phyloP scores from a whole-genome alignment of 208 protist genomes.

The Trypanosoma cruzi region DNA sequence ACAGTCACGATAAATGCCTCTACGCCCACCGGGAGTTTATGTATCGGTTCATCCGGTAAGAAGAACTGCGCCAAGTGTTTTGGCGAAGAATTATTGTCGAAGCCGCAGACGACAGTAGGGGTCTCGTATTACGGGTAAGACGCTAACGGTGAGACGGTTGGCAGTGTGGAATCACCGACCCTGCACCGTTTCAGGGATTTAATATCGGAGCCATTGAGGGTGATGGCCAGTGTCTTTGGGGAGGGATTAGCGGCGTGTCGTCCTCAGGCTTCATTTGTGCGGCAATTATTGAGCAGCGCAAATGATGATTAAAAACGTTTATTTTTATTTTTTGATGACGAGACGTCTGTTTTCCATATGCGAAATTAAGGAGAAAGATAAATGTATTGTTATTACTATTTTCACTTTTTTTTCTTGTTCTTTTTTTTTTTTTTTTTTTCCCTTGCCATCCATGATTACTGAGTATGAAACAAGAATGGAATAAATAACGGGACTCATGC shows the following conservation, averaged over 20 bases:
- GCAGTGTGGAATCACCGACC: constrained; percentile 13
- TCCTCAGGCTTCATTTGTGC: background rate
- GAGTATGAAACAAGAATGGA: background rate
- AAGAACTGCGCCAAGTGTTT: constrained; percentile 33
- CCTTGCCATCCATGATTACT: background rate
- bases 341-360: background rate
- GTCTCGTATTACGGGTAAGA: constrained; percentile 31
- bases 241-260: background rate
- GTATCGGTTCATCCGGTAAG: constrained; percentile 14
- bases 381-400: background rate
- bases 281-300: background rate
- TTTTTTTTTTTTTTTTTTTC: background rate
- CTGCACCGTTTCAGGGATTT: constrained; percentile 16
- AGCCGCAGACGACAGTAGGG: constrained; percentile 17
- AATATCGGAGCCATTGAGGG: constrained; percentile 8
- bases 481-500: constrained; percentile 2
- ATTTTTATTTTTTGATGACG: background rate
- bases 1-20: constrained; percentile 14
- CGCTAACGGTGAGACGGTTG: constrained; percentile 5
- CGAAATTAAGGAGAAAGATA: background rate
- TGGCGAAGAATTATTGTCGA: background rate
- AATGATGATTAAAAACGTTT: too few relatives aligned
- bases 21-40: constrained; percentile 19
- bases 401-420: background rate
- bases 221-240: background rate